Evolutionary conservation across 176 grass and related monocot genomes (phyloP).

Genomic region (Avena insularis): DNA sequence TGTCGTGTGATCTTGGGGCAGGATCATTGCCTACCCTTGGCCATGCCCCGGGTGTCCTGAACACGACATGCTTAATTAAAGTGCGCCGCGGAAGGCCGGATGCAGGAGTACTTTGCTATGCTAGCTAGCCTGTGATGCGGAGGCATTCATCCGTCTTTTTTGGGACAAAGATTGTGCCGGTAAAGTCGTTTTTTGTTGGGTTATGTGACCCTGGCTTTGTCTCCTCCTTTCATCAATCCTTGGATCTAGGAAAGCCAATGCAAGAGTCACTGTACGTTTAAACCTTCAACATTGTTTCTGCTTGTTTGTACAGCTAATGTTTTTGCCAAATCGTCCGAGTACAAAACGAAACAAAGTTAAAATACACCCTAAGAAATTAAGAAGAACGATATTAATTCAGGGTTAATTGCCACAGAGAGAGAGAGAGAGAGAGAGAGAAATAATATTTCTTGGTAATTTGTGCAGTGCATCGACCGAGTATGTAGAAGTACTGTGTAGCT

Average conservation of each 20-base stretch:
- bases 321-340: background rate
- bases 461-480: background rate
- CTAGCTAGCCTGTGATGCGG: conserved; percentile 30
- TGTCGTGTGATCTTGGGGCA: conserved; percentile 48
- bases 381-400: background rate
- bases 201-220: conserved; percentile 41
- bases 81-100: background rate
- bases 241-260: conserved; percentile 7
- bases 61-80: conserved; percentile 27
- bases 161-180: conserved; percentile 31
- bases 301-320: no score
- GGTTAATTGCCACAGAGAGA: background rate
- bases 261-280: conserved; percentile 5
- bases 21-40: conserved; percentile 38
- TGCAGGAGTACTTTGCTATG: background rate
- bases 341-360: background rate
- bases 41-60: conserved; percentile 26
- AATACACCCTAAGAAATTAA: background rate
- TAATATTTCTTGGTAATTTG: background rate
- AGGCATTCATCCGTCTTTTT: conserved; percentile 34
- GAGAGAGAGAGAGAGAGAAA: background rate
- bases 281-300: background rate
- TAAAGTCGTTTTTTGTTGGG: conserved; percentile 60
- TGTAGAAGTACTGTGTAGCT: no score
- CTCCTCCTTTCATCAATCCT: background rate